phyloP scores from a whole-genome alignment of 1,139 yeast genomes.

The Groenewaldozyma sp. region DNA sequence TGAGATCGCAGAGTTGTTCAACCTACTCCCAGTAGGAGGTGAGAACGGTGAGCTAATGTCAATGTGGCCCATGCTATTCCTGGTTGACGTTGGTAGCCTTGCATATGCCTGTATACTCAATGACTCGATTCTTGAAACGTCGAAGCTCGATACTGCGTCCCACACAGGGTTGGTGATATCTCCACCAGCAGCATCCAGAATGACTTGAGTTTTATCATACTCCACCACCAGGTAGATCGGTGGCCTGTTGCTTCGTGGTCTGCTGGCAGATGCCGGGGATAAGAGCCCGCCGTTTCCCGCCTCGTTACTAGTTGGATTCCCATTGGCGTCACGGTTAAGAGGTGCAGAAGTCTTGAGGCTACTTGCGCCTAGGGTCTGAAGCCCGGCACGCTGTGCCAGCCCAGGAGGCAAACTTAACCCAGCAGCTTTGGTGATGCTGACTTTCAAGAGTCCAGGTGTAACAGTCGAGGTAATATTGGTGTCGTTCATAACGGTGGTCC shows the following conservation, averaged over 20 bases:
- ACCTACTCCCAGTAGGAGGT: slow-evolving; percentile 9
- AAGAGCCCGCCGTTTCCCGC: background rate
- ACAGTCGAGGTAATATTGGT: slow-evolving; percentile 26
- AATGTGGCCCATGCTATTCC: slow-evolving; percentile 7
- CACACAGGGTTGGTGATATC: slow-evolving; percentile 57
- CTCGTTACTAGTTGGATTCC: background rate
- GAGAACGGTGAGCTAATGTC: slow-evolving; percentile 12
- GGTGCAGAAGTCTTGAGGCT: background rate
- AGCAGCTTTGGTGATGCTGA: slow-evolving; percentile 55
- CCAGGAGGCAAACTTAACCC: slow-evolving; percentile 56
- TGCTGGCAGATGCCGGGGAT: background rate
- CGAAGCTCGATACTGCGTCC: slow-evolving; percentile 86
- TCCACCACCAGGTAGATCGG: slow-evolving; percentile 36
- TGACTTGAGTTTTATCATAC: slow-evolving; percentile 55
- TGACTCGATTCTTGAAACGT: slow-evolving; percentile 61
- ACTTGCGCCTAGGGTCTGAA: background rate
- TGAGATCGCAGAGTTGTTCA: background rate
- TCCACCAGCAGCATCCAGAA: slow-evolving; percentile 74
- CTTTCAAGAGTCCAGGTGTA: slow-evolving; percentile 61
- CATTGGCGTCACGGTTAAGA: background rate
- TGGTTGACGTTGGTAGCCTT: slow-evolving; percentile 44
- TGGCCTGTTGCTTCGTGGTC: slow-evolving; percentile 14
- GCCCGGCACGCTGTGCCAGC: slow-evolving; percentile 2
- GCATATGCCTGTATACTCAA: slow-evolving; percentile 65
- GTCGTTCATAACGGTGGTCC: slow-evolving; percentile 9